Conservation (phyloP, 805 yeast genomes). For the Candida chilensis region DNA sequence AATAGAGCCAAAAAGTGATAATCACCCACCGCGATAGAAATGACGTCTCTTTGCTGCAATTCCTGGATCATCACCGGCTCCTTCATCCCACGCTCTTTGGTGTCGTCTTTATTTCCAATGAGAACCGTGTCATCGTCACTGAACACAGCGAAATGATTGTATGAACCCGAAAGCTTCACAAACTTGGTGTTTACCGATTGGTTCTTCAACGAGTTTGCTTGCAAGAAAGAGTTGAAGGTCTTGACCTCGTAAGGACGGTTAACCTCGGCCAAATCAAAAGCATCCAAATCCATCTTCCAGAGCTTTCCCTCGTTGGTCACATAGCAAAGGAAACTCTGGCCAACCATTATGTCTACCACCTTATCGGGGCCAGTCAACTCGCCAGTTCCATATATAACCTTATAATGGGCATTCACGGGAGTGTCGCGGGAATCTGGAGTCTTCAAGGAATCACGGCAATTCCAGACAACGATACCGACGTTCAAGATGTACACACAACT, state of each 20-base stretch:
- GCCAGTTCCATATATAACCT: constrained; percentile 30
- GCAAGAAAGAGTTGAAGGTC: constrained; percentile 20
- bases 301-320: constrained; percentile 34
- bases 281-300: constrained; percentile 20
- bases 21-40: constrained; percentile 61
- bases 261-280: constrained; percentile 5
- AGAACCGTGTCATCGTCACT: constrained; percentile 39
- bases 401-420: constrained; percentile 27
- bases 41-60: constrained; percentile 36
- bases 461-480: constrained; percentile 57
- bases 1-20: constrained; percentile 62
- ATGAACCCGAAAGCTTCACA: constrained; percentile 46
- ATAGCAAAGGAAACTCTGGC: constrained; percentile 43
- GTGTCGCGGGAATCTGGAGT: constrained; percentile 9
- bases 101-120: constrained; percentile 19
- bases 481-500: constrained; percentile 38
- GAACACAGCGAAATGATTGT: constrained; percentile 43
- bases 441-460: constrained; percentile 14
- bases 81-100: constrained; percentile 7
- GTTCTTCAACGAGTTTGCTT: constrained; percentile 7
- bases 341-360: constrained; percentile 46
- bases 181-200: constrained; percentile 16
- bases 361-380: constrained; percentile 16
- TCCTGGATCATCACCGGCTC: constrained; percentile 26
- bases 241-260: constrained; percentile 11